Evolutionary conservation across 331 rosid genomes (phyloP).

Genomic region (Acacia pycnantha): DNA sequence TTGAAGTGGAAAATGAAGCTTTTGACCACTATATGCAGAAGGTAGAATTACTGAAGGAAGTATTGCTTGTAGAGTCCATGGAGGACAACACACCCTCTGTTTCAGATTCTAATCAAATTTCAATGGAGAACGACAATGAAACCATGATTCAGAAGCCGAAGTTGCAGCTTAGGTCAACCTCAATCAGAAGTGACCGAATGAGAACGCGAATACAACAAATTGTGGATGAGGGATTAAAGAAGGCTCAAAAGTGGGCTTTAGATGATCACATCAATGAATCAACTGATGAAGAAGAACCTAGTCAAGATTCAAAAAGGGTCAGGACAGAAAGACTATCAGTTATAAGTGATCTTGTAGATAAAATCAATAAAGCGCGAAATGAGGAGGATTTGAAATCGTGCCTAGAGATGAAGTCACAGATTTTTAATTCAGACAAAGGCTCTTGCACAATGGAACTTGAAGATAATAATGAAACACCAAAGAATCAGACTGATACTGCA

Average conservation of each 20-base stretch:
- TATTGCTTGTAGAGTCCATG: conserved; percentile 58
- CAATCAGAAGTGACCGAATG: conserved; percentile 49
- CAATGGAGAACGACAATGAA: conserved; percentile 44
- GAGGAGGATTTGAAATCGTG: conserved; percentile 87
- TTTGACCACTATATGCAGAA: conserved; percentile 90
- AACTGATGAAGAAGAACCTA: conserved; percentile 46
- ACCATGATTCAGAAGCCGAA: conserved; percentile 50
- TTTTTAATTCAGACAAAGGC: conserved; percentile 45
- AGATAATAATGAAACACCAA: conserved; percentile 26
- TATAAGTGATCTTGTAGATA: conserved; percentile 70
- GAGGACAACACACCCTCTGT: conserved; percentile 46
- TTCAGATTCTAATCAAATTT: conserved; percentile 37
- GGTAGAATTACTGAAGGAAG: conserved; percentile 71
- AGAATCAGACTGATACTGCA: conserved; percentile 40
- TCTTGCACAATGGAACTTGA: conserved; percentile 34
- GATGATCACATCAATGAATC: conserved; percentile 42
- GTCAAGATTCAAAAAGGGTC: conserved; percentile 41
- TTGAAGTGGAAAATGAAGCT: conserved; percentile 87
- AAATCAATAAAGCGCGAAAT: conserved; percentile 78
- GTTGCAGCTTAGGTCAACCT: conserved; percentile 64
- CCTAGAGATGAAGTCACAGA: conserved; percentile 61
- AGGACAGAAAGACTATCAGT: conserved; percentile 52
- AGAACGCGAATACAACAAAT: conserved; percentile 59
- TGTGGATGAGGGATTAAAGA: conserved; percentile 73
- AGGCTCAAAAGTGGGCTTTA: conserved; percentile 44